Evolutionary conservation across 768 basidiomycete genomes (phyloP), one percentile per base, ranked within the genome.

Genomic region (Suillus clintonianus): DNA sequence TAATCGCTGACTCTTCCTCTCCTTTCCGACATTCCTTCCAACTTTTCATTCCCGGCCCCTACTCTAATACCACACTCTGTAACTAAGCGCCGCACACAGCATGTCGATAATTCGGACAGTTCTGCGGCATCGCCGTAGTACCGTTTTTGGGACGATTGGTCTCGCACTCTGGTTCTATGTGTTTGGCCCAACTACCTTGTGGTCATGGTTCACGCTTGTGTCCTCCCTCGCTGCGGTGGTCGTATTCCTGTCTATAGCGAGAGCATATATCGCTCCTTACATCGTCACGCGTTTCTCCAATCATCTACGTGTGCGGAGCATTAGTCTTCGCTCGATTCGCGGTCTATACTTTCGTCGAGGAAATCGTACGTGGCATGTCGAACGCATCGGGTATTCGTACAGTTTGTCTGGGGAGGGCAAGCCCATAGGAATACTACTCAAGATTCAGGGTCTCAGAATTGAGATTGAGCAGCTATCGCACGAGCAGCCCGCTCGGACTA

Each of bases 261-360:
- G 91, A 60, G 87, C 86, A 0, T 89, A 88, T 69, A 78, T 92
- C 63, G 81, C 84, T 3, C 91, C 91, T 59, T 87, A 84, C 76
- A 72, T 89, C 51, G 80, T 92, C 37, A 79, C 82, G 58, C 80
- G 82, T 48, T 76, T 86, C 61, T 89, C 88, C n/a, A 74, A 70
- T 41, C 86, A 83, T 67, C 78, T 92, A 64, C 86, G 88, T 36
- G 81, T 92, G 39, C 85, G 87, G 45, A 91, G 89, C 72, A 83
- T 92, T 62, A 92, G 91, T 71, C 78, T 90, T 43, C 85, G 89
- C 60, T 94, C 91, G 22, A 86, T 94, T 64, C 88, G 90, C 60
- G 91, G 91, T 39, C 78, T 93, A 24, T 91, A 89, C 74, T 82
- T 91, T 64, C 82, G 85, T 53, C 79, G 78, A 36, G 87, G 87